These are phyloP conservation scores for Boletus fagicola DNA, from an alignment of 768 basidiomycete genomes.

Conservation along the genomic window DNA sequence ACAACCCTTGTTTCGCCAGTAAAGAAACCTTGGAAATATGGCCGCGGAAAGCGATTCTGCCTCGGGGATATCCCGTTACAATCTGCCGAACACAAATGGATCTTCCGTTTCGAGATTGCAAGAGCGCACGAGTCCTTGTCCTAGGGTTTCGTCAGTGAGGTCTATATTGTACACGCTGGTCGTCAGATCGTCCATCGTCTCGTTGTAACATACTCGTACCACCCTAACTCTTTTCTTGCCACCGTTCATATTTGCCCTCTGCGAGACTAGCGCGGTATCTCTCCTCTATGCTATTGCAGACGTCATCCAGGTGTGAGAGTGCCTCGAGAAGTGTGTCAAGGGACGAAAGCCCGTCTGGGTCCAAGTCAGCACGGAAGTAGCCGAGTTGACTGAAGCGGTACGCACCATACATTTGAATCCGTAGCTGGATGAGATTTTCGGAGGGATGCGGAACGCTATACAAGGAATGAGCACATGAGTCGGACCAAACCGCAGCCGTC, in stretches of 20 bases:
- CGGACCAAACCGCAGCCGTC: not conserved
- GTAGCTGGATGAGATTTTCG: slow-evolving; percentile 91
- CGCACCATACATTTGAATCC: slow-evolving; percentile 99
- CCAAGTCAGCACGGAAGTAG: not conserved
- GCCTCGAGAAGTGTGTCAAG: slow-evolving; percentile 76
- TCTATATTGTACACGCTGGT: slow-evolving; percentile 1
- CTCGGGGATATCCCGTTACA: slow-evolving; percentile 18
- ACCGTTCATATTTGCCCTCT: slow-evolving; percentile 55
- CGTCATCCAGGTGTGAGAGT: slow-evolving; percentile 71
- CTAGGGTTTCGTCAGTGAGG: not conserved
- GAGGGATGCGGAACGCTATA: slow-evolving; percentile 82
- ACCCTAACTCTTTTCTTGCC: slow-evolving; percentile 62
- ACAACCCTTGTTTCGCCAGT: slow-evolving; percentile 14
- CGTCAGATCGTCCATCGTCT: slow-evolving; percentile 6
- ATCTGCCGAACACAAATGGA: slow-evolving; percentile 29
- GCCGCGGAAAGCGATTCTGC: slow-evolving; percentile 27
- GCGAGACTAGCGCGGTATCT: slow-evolving; percentile 61
- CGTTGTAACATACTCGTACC: not conserved
- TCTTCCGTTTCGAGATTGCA: slow-evolving; percentile 20
- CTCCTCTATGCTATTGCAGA: slow-evolving; percentile 70
- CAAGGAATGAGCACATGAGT: not conserved
- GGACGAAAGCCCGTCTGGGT: slow-evolving; percentile 80
- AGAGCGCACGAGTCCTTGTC: not conserved
- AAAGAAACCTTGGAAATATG: slow-evolving; percentile 30
- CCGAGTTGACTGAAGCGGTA: slow-evolving; percentile 10